Evolutionary conservation across 2,329 filamentous ascomycete species (phyloP).

Genomic region (Lachnellula occidentalis): DNA sequence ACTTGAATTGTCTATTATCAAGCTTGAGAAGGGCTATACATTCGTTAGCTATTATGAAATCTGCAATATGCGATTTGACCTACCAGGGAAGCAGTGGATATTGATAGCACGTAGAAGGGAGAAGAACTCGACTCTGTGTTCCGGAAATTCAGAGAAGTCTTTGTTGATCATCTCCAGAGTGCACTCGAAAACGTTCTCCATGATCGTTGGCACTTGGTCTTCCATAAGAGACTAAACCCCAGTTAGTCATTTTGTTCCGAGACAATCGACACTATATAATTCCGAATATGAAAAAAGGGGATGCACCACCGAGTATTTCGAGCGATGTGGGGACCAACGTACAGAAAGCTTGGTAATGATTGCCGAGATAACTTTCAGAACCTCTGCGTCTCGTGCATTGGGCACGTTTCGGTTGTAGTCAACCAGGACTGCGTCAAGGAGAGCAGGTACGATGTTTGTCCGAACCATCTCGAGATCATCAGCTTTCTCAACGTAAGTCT

Average conservation of each 20-base stretch:
- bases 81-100: constrained; percentile 86
- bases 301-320: constrained; percentile 42
- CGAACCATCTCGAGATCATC: constrained; percentile 93
- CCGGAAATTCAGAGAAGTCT: constrained; percentile 97
- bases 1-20: constrained; percentile 96
- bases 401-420: constrained; percentile 98
- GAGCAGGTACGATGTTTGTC: constrained; percentile 88
- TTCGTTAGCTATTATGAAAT: constrained; percentile 6
- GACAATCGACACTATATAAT: neutral
- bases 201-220: constrained; percentile 93
- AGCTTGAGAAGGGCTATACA: constrained; percentile 73
- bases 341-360: constrained; percentile 96
- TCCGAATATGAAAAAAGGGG: constrained; percentile 19
- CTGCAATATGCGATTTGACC: constrained; percentile 11
- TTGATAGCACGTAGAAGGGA: constrained; percentile 95
- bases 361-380: constrained; percentile 94
- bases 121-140: constrained; percentile 99
- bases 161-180: constrained; percentile 99
- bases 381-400: constrained; percentile 91
- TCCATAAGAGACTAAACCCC: constrained; percentile 77
- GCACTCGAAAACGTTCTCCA: constrained; percentile 98
- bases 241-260: constrained; percentile 29
- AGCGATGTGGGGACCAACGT: constrained; percentile 51
- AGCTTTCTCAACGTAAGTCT: constrained; percentile 96
- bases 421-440: constrained; percentile 86